Percentiles rank a stretch among this genome's conserved stretches.
Conservation (phyloP, 106 monocot species). For the Dioscorea dumetorum region DNA sequence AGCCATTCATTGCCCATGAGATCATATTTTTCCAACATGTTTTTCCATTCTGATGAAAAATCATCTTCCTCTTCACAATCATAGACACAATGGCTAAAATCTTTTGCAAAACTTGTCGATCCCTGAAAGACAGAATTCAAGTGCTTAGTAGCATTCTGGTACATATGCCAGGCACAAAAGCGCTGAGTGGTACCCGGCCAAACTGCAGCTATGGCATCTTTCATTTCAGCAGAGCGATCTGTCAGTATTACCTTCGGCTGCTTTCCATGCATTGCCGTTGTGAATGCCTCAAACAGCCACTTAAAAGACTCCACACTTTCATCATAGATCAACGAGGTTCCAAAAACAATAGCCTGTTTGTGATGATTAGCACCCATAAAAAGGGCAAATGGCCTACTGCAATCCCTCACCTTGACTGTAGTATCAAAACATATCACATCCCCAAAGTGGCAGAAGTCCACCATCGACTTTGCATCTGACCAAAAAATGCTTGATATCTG, state of each 20-base stretch:
- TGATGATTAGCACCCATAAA: conserved; percentile 40
- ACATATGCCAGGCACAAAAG: conserved; percentile 30
- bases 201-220: conserved; percentile 17
- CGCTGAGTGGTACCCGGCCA: conserved; percentile 23
- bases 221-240: conserved; percentile 12
- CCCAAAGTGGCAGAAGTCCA: conserved; percentile 25
- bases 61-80: conserved; percentile 30
- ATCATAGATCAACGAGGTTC: conserved; percentile 31
- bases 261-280: conserved; percentile 17
- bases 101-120: conserved; percentile 26
- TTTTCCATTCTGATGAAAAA: conserved; percentile 16
- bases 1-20: conserved; percentile 24
- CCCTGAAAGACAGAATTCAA: conserved; percentile 20
- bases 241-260: conserved; percentile 21
- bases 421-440: conserved; percentile 37
- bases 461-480: conserved; percentile 29
- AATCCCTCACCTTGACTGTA: conserved; percentile 13
- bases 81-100: conserved; percentile 19
- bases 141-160: conserved; percentile 26
- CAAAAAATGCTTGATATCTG: conserved; percentile 25
- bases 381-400: conserved; percentile 20
- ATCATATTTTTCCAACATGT: conserved; percentile 25
- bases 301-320: conserved; percentile 21
- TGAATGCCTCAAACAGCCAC: conserved; percentile 40
- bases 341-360: conserved; percentile 28